A percentile compares a stretch with the other conserved stretches of the same genome.
Conservation (phyloP, 495 filamentous ascomycete species). For the Daldinia loculata region DNA sequence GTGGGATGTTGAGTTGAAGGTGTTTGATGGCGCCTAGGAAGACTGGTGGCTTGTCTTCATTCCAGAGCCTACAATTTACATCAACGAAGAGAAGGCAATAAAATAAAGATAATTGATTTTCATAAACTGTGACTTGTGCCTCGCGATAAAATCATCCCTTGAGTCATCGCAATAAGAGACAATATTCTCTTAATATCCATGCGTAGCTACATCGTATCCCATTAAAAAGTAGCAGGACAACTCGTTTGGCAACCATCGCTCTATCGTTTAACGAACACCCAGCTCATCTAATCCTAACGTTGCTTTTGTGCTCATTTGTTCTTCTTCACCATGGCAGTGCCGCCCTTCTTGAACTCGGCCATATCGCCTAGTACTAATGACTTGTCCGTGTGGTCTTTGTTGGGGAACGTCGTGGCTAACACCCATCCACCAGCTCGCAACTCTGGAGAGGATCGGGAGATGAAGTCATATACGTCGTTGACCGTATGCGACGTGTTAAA, state of each 20-base stretch:
- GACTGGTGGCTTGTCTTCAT: background rate
- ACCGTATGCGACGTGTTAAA: constrained; percentile 95
- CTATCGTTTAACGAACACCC: constrained; percentile 15
- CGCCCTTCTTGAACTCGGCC: constrained; percentile 79
- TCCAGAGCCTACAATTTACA: background rate
- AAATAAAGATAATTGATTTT: background rate
- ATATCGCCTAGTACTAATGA: constrained; percentile 74
- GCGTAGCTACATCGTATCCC: constrained; percentile 1
- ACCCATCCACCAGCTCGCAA: constrained; percentile 72
- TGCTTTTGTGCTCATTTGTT: constrained; percentile 13
- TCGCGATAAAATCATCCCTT: constrained; percentile 4
- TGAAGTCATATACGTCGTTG: constrained; percentile 88
- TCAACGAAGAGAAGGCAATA: background rate
- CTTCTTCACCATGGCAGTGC: constrained; percentile 84
- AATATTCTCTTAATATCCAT: constrained; percentile 14
- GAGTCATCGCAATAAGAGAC: constrained; percentile 18
- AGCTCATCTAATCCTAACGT: background rate
- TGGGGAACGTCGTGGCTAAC: constrained; percentile 95
- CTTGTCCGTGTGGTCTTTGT: constrained; percentile 87
- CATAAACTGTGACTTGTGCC: background rate
- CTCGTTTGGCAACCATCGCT: constrained; percentile 11
- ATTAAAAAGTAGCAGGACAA: background rate
- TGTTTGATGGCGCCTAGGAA: background rate
- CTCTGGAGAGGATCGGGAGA: constrained; percentile 70
- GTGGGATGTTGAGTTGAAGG: background rate